phyloP scores from a whole-genome alignment of 768 basidiomycete genomes.

The Tulasnella sp. region DNA sequence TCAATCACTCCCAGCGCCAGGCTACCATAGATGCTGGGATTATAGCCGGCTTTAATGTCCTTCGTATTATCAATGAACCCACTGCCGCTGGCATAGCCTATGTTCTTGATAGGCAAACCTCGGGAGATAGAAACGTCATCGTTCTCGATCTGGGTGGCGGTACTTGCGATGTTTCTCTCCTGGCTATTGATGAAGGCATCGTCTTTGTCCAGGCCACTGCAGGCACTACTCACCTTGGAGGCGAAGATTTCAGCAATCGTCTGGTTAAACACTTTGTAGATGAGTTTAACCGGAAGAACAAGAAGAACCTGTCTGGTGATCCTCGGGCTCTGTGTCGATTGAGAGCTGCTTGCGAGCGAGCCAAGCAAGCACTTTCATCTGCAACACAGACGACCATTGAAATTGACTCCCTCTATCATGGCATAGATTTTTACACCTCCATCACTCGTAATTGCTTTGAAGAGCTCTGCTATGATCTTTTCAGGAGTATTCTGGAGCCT shows the following conservation, averaged over 20 bases:
- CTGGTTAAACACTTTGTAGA: conserved; percentile 30
- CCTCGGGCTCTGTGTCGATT: conserved; percentile 90
- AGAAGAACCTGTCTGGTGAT: conserved; percentile 28
- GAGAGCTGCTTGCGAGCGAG: conserved; percentile 95
- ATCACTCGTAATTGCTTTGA: conserved; percentile 97
- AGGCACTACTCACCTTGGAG: conserved; percentile 96
- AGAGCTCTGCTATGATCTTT: conserved; percentile 87
- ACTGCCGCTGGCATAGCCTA: conserved; percentile 98
- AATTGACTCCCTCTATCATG: conserved; percentile 95
- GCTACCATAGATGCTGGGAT: conserved; percentile 96
- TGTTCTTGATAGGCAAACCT: conserved; percentile 90
- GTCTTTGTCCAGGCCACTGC: conserved; percentile 98
- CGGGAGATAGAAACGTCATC: conserved; percentile 85
- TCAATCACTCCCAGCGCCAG: conserved; percentile 98
- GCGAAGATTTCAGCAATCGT: conserved; percentile 46
- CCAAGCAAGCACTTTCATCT: conserved; percentile 95
- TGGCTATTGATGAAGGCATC: conserved; percentile 94
- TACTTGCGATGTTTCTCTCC: conserved; percentile 93
- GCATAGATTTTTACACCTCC: conserved; percentile 96
- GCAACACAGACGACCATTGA: conserved; percentile 94
- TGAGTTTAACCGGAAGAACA: conserved; percentile 29
- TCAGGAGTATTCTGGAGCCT: conserved; percentile 84
- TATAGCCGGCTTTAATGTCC: conserved; percentile 87
- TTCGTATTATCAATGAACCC: conserved; percentile 98
- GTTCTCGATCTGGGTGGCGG: conserved; percentile 98